These are phyloP conservation scores for Nicotiana paniculata DNA, from an alignment of 257 asterid genomes.

Conservation along the genomic window DNA sequence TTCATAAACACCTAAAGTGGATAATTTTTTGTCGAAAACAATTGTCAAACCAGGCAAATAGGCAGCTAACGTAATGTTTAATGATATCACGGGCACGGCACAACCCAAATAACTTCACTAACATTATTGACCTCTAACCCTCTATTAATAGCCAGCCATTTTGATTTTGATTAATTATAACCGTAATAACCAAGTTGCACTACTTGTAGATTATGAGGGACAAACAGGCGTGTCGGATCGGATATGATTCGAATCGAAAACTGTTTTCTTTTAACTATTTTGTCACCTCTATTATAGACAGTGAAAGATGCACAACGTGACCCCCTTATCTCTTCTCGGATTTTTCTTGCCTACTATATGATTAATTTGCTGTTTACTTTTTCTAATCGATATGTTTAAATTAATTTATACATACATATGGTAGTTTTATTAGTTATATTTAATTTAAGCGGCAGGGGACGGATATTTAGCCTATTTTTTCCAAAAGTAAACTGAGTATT, in stretches of 20 bases:
- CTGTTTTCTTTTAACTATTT: no score
- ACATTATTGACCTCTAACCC: neutral
- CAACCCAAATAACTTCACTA: neutral
- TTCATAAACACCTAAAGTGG: no score
- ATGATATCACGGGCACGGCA: neutral
- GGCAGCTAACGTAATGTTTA: no score
- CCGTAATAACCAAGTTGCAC: neutral
- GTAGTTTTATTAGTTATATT: no score
- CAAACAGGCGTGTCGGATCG: no score
- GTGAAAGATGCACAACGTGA: neutral
- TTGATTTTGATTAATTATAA: neutral
- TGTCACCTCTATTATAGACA: neutral
- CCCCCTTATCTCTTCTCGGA: neutral
- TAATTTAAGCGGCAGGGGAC: no score
- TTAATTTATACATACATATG: no score
- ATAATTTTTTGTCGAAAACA: no score
- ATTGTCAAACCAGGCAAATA: no score
- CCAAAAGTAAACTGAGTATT: neutral
- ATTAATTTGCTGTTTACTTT: no score
- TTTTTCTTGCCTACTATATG: neutral
- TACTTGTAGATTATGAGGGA: neutral
- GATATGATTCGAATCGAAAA: no score
- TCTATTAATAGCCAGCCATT: neutral
- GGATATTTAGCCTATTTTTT: neutral
- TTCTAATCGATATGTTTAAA: no score